Evolutionary conservation across 495 filamentous ascomycete species (phyloP).

Genomic region (Chlorociboria aeruginascens): DNA sequence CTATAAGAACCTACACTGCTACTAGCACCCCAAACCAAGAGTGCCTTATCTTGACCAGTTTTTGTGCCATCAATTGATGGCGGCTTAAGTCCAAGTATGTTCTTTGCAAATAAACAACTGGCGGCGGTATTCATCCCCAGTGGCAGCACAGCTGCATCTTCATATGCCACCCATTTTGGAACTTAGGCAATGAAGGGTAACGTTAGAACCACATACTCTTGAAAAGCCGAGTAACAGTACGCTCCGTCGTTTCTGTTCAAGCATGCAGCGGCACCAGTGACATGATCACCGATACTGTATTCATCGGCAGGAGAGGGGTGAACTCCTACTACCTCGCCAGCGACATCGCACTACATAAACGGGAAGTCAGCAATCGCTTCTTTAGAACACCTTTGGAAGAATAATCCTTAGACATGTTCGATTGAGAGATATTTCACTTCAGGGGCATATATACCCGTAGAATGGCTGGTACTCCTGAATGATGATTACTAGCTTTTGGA

Average conservation of each 20-base stretch:
- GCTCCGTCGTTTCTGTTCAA: not conserved
- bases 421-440: too few relatives aligned
- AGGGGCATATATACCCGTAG: constrained; percentile 24
- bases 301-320: not conserved
- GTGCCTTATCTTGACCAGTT: constrained; percentile 6
- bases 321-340: not conserved
- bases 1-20: constrained; percentile 22
- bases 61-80: not conserved
- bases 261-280: not conserved
- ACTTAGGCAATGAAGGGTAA: constrained; percentile 19
- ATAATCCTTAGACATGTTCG: too few relatives aligned
- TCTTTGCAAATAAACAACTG: constrained; percentile 29
- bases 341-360: constrained; percentile 1
- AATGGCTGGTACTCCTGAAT: constrained; percentile 30
- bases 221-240: constrained; percentile 1
- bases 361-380: too few relatives aligned
- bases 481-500: constrained; percentile 10
- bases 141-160: constrained; percentile 34
- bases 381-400: too few relatives aligned
- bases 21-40: constrained; percentile 27
- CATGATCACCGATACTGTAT: not conserved
- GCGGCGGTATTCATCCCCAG: constrained; percentile 35
- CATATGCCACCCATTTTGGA: constrained; percentile 29
- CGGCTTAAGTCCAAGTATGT: constrained; percentile 23
- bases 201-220: constrained; percentile 1